phyloP scores from a whole-genome alignment of 139 green algal species.

The Picocystis salinarum region DNA sequence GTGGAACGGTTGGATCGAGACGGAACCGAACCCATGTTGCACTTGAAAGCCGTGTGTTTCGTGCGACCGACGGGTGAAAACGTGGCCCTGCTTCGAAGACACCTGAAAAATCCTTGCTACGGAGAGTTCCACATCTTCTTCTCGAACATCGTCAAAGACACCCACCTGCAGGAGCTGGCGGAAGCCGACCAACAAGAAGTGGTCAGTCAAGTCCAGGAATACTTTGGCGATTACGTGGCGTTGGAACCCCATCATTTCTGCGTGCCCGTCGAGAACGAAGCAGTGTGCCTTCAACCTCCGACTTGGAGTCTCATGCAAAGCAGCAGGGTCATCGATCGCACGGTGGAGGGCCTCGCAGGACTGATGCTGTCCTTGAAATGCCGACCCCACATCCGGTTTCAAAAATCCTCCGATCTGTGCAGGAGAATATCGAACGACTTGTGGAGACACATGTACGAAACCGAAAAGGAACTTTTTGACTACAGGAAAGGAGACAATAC shows the following conservation, averaged over 20 bases:
- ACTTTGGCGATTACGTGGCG: constrained; percentile 68
- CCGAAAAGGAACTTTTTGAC: constrained; percentile 51
- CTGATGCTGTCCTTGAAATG: constrained; percentile 54
- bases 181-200: constrained; percentile 62
- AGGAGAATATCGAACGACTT: constrained; percentile 14
- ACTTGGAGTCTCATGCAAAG: neutral
- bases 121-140: constrained; percentile 75
- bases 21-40: constrained; percentile 14
- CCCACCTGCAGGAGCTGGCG: constrained; percentile 81
- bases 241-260: constrained; percentile 63
- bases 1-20: constrained; percentile 60
- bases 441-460: constrained; percentile 25
- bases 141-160: constrained; percentile 67
- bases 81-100: constrained; percentile 48
- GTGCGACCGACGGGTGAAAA: constrained; percentile 74
- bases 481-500: constrained; percentile 35
- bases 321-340: constrained; percentile 21
- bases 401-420: constrained; percentile 39
- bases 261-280: too few species aligned
- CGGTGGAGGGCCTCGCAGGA: constrained; percentile 59
- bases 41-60: constrained; percentile 60
- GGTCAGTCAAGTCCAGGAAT: constrained; percentile 61
- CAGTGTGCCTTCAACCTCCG: too few species aligned
- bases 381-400: constrained; percentile 63
- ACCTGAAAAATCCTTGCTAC: constrained; percentile 69